Percentiles rank a stretch among this genome's conserved stretches.
Conservation (phyloP, 2,329 filamentous ascomycete species). For the Teratosphaeria destructans region DNA sequence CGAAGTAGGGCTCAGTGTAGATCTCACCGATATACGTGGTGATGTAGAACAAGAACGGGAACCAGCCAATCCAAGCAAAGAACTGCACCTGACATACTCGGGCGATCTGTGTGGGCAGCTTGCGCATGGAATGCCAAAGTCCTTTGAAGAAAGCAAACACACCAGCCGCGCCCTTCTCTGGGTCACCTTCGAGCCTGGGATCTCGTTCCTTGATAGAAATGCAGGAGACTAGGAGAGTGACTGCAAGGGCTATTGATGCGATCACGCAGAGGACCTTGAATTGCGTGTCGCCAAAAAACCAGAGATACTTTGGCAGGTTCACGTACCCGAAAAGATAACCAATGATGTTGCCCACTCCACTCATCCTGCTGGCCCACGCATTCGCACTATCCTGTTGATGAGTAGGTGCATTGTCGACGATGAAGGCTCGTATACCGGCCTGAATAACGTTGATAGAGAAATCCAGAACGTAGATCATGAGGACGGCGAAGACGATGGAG, state of each 20-base stretch:
- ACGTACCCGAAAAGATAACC: slow-evolving; percentile 82
- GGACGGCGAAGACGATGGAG: slow-evolving; percentile 66
- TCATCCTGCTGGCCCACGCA: slow-evolving; percentile 81
- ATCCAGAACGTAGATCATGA: slow-evolving; percentile 83
- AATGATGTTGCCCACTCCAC: slow-evolving; percentile 79
- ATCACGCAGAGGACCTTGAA: slow-evolving; percentile 89
- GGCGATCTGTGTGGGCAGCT: slow-evolving; percentile 70
- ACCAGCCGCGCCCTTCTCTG: slow-evolving; percentile 50
- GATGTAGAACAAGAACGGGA: slow-evolving; percentile 88
- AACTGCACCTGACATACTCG: slow-evolving; percentile 57
- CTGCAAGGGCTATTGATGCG: slow-evolving; percentile 60
- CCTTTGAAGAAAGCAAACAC: slow-evolving; percentile 69
- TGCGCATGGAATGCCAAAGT: slow-evolving; percentile 64
- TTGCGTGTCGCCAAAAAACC: slow-evolving; percentile 76
- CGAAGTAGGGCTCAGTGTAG: slow-evolving; percentile 67
- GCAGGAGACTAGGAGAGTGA: slow-evolving; percentile 63
- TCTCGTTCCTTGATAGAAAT: slow-evolving; percentile 65
- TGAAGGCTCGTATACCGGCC: slow-evolving; percentile 82
- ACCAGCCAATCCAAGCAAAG: slow-evolving; percentile 90
- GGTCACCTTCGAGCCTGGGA: slow-evolving; percentile 59
- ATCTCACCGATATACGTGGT: slow-evolving; percentile 95
- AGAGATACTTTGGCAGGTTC: slow-evolving; percentile 62
- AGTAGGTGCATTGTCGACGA: slow-evolving; percentile 82
- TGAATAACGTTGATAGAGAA: slow-evolving; percentile 95
- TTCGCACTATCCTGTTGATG: slow-evolving; percentile 93